Percentiles rank a stretch among this genome's conserved stretches.
Conservation (phyloP, 1,284 basidiomycete species). For the Cerrena zonata region DNA sequence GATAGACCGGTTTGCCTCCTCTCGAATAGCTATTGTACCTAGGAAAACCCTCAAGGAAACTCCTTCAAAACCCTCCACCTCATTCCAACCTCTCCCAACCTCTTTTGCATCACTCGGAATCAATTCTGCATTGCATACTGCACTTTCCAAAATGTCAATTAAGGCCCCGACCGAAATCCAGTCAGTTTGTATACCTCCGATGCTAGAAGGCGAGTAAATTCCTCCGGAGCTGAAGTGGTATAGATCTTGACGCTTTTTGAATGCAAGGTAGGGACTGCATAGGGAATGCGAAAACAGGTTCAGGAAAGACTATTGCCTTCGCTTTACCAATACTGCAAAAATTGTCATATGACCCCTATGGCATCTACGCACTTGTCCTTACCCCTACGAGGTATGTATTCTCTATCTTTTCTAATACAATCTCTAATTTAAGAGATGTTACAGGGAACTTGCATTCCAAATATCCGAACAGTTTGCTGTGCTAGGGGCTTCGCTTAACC, state of each 20-base stretch:
- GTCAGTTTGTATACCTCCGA: conserved; percentile 80
- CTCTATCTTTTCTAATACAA: conserved; percentile 2
- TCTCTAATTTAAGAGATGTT: background rate
- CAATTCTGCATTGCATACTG: conserved; percentile 61
- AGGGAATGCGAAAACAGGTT: conserved; percentile 96
- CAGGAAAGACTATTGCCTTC: conserved; percentile 96
- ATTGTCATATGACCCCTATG: conserved; percentile 84
- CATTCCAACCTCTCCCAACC: conserved; percentile 15
- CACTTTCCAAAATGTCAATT: conserved; percentile 82
- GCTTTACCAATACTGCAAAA: conserved; percentile 91
- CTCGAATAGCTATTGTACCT: conserved; percentile 23
- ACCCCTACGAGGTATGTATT: conserved; percentile 81
- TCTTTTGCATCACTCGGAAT: conserved; percentile 74
- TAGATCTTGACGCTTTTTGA: conserved; percentile 16
- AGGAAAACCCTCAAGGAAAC: conserved; percentile 12
- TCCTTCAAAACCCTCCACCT: conserved; percentile 5
- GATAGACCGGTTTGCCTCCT: conserved; percentile 7
- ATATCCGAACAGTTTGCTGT: conserved; percentile 95
- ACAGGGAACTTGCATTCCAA: conserved; percentile 92
- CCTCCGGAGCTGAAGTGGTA: background rate
- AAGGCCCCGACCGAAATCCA: conserved; percentile 85
- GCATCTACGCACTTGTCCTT: conserved; percentile 87
- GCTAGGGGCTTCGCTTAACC: conserved; percentile 75
- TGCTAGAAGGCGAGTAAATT: conserved; percentile 65
- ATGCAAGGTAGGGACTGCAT: conserved; percentile 82